These are phyloP conservation scores for Dictyostelium capitatum DNA, from an alignment of 78 protist genomes.

Conservation along the genomic window DNA sequence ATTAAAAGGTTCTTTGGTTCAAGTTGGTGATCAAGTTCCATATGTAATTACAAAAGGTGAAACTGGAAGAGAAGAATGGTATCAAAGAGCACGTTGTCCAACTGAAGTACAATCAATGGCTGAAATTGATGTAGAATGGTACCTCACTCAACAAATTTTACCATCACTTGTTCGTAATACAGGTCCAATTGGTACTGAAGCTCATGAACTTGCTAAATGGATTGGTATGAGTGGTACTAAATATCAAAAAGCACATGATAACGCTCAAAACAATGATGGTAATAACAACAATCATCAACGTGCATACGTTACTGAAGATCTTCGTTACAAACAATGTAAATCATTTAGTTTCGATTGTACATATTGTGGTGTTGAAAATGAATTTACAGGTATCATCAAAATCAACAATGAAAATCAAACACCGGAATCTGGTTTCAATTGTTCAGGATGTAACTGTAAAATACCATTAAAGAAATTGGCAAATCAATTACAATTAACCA, in stretches of 20 bases:
- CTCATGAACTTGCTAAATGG: conserved; percentile 32
- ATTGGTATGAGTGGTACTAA: conserved; percentile 54
- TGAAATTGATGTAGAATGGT: conserved; percentile 80
- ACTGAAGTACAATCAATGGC: conserved; percentile 36
- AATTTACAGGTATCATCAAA: background rate
- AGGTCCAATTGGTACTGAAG: conserved; percentile 22
- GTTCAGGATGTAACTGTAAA: background rate
- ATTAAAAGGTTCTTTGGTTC: conserved; percentile 80
- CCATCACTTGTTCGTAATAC: conserved; percentile 77
- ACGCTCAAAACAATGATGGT: background rate
- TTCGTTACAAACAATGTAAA: conserved; percentile 11
- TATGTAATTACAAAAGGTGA: conserved; percentile 92
- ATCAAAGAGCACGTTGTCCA: conserved; percentile 61
- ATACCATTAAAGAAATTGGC: background rate
- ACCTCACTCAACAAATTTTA: conserved; percentile 70
- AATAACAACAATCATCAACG: background rate
- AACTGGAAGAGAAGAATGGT: conserved; percentile 8
- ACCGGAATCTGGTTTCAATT: conserved; percentile 24
- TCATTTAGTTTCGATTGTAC: conserved; percentile 30
- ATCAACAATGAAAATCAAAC: background rate
- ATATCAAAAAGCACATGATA: conserved; percentile 15
- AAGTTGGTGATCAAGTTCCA: conserved; percentile 92
- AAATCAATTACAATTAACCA: conserved; percentile 13
- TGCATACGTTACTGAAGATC: background rate
- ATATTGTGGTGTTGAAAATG: background rate